Evolutionary conservation across 2,329 filamentous ascomycete genomes (phyloP).

Genomic region (Colletotrichum karsti): DNA sequence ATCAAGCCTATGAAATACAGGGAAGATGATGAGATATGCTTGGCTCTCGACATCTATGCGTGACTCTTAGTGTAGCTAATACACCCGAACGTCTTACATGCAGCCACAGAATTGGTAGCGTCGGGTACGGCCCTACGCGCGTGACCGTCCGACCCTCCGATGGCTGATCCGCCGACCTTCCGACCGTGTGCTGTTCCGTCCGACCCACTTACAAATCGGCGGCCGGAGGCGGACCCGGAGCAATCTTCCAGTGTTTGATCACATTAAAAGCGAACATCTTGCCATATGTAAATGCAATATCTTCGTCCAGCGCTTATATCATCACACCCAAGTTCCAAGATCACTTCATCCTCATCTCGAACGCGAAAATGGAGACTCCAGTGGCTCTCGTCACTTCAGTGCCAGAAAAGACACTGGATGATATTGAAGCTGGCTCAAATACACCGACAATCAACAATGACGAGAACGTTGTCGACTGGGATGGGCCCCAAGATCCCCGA

Average conservation of each 20-base stretch:
- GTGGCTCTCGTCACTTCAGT: neutral
- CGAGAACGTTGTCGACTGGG: conserved; percentile 60
- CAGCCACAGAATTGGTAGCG: too few species aligned
- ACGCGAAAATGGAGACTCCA: neutral
- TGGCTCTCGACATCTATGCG: too few species aligned
- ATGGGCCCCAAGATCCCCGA: conserved; percentile 62
- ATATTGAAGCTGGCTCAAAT: neutral
- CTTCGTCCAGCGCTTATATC: neutral
- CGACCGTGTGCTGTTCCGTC: neutral
- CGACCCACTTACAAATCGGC: neutral
- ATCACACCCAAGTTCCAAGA: neutral
- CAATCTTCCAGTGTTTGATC: neutral
- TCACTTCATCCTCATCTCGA: too few species aligned
- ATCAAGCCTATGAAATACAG: too few species aligned
- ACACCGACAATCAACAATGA: neutral
- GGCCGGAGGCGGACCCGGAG: neutral
- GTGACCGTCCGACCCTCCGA: neutral
- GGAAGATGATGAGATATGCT: too few species aligned
- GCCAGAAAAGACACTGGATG: neutral
- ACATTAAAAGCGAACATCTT: neutral
- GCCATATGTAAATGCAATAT: neutral
- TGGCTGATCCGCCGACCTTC: neutral
- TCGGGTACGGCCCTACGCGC: neutral
- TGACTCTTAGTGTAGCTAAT: too few species aligned
- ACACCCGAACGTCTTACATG: too few species aligned